Evolutionary conservation across 1,284 basidiomycete genomes (phyloP).

Genomic region (Ganoderma multipileum): DNA sequence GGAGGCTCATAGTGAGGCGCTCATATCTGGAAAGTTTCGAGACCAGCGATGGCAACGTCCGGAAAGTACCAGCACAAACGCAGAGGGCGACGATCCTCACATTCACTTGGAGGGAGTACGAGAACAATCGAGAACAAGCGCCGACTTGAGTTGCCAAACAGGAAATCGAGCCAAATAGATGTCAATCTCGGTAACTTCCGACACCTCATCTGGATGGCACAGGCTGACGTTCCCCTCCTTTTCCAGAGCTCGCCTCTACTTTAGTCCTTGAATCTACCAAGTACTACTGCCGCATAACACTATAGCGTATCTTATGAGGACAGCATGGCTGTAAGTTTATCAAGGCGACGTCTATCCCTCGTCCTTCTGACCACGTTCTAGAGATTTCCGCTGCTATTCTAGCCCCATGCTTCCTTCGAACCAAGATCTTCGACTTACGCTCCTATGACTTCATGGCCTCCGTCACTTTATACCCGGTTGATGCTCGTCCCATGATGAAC

Average conservation of each 20-base stretch:
- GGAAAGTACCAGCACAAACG: neutral
- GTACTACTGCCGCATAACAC: no score
- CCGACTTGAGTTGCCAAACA: neutral
- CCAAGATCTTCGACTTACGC: neutral
- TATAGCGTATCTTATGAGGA: no score
- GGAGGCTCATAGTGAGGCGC: neutral
- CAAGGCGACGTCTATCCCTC: neutral
- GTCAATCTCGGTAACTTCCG: neutral
- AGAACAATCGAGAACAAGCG: constrained; percentile 9
- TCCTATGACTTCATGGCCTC: neutral
- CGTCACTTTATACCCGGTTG: neutral
- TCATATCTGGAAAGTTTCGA: neutral
- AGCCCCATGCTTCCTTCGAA: neutral
- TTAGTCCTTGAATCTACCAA: no score
- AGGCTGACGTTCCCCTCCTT: neutral
- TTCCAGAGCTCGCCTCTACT: neutral
- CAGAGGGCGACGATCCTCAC: neutral
- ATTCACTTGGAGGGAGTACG: neutral
- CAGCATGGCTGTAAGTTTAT: neutral
- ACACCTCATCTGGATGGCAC: neutral
- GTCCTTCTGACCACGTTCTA: neutral
- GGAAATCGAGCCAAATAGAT: neutral
- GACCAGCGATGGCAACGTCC: neutral
- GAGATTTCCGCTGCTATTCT: neutral
- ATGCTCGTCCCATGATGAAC: no score